Evolutionary conservation across 352 stramenopile species (phyloP), one percentile per base, ranked within the genome.

Genomic region (Halophytophthora polymorphica): DNA sequence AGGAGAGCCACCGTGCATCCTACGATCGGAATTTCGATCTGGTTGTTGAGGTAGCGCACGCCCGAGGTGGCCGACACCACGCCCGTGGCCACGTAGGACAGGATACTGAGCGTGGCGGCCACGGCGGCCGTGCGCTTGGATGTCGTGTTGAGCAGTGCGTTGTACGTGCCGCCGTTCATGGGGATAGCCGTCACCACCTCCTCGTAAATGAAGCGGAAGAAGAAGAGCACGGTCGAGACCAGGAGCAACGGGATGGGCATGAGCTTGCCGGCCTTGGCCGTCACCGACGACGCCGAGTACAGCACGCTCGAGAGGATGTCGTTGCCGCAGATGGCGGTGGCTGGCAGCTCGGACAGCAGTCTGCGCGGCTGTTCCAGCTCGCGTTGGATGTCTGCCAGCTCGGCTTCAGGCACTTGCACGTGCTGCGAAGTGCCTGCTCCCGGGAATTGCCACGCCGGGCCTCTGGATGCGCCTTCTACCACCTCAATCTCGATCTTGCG

Each of bases 151-250:
- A 97, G 54, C 22, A 97, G 70, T 1, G 88, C 78, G 57, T 95
- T 97, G 66, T 96, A 97, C 10, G 83, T 88, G 15, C 88, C 88
- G 10, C 88, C 88, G 66, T 97, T 96, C 53, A 94, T 75, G 10
- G 87, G 87, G 36, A 97, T 80, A 4, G 88, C 88, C 11, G 75
- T 93, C 28, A 96, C 88, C 5, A 85, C 88, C 53, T 96, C 88
- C 37, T 80, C 74, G 61, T 96, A 96, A 17, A 96, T 93, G 50
- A 85, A 85, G 19, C 75, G 73, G 51, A 75, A 81, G 41, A 76
- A 74, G 46, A 69, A 81, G 43, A 86, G 66, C 44, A 83, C 68
- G 14, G 46, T 53, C 0, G 81, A 77, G 5, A 96, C 86, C 50
- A 95, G 59, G 0, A 86, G 28, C 41, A 96, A 69, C 15, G 80